Evolutionary conservation across 1,139 yeast genomes (phyloP), one percentile per base, ranked within the genome.

Genomic region (Blastobotrys ciferrii): DNA sequence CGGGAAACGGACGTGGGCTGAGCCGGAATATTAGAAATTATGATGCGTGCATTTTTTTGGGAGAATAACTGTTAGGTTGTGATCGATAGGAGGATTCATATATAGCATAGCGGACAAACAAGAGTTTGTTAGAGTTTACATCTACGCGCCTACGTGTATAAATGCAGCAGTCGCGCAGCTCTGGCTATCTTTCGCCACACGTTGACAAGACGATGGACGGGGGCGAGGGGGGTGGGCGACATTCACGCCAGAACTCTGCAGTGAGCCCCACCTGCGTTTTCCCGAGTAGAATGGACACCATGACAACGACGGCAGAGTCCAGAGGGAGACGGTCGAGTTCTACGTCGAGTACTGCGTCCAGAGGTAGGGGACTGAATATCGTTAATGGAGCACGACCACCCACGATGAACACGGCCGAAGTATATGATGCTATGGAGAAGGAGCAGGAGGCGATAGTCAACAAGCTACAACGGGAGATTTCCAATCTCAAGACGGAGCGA

Each of bases 401-500:
- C 20, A 39, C 55, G 2, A 37, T 37, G 37, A 44, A 35, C 35
- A 42, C 53, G 17, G 63, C 54, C 3, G 65, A 62, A 39, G 52
- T 62, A 3, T 59, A 55, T 43, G 66, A 62, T 41, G 62, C 61
- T 25, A 56, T 65, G 51, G 69, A 65, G 49, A 55, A 62, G 20
- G 71, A 67, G 54, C 69, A 67, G 51, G 71, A 67, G 51, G 70
- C 70, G 3, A 65, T 67, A 37, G 70, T 67, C 40, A 67, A 67
- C 55, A 61, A 61, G 53, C 55, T 67, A 20, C 70, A 67, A 54
- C 60, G 70, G 19, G 71, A 67, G 51, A 66, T 67, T 42, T 53
- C 57, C 19, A 51, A 53, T 6, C 51, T 67, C 42, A 58, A 62
- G 28, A 53, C 60, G 20, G 68, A 63, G 17, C 53, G 62, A 33